A percentile compares a stretch with the other conserved stretches of the same genome.
Conservation (phyloP, 2,329 filamentous ascomycete species). For the Beauveria pseudobassiana region DNA sequence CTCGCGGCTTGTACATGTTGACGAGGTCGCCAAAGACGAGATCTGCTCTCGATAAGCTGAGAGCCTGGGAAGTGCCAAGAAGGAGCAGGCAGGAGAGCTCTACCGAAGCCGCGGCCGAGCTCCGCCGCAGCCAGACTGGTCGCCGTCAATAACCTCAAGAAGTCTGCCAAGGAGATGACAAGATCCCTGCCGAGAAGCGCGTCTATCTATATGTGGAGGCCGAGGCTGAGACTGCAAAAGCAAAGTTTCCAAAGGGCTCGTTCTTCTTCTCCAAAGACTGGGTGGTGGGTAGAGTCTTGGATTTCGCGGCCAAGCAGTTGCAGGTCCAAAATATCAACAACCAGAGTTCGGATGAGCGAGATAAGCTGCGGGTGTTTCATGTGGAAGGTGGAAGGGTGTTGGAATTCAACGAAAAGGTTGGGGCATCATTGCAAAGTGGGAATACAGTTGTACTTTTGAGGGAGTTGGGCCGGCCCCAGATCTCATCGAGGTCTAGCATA, state of each 20-base stretch:
- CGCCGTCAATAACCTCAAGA: conserved; percentile 73
- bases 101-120: conserved; percentile 57
- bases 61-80: conserved; percentile 72
- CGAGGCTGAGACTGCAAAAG: conserved; percentile 73
- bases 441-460: conserved; percentile 86
- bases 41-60: conserved; percentile 68
- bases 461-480: conserved; percentile 77
- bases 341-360: conserved; percentile 64
- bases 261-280: conserved; percentile 80
- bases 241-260: conserved; percentile 73
- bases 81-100: conserved; percentile 49
- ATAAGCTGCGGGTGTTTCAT: conserved; percentile 81
- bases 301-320: conserved; percentile 67
- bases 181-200: conserved; percentile 73
- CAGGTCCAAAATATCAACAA: conserved; percentile 84
- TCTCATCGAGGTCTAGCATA: conserved; percentile 50
- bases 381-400: conserved; percentile 82
- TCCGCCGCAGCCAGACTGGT: conserved; percentile 57
- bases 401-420: conserved; percentile 83
- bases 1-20: conserved; percentile 36
- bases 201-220: conserved; percentile 88
- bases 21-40: conserved; percentile 55
- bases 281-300: conserved; percentile 79
- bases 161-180: conserved; percentile 80
- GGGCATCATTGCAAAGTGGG: conserved; percentile 63